Conservation (phyloP, 768 basidiomycete species). For the Leccinum uliginosum region DNA sequence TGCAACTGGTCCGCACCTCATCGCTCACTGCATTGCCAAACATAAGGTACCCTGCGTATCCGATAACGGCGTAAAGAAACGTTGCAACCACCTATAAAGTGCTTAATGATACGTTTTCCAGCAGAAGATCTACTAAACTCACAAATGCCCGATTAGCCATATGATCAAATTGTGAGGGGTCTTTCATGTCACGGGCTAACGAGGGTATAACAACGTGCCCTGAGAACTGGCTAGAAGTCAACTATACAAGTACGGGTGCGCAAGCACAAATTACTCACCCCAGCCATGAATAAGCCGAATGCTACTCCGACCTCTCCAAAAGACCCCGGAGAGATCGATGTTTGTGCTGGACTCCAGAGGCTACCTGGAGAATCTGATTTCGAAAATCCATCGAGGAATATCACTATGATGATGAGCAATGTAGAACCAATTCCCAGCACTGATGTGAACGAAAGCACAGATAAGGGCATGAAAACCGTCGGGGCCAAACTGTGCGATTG, state of each 20-base stretch:
- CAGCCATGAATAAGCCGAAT: slow-evolving; percentile 90
- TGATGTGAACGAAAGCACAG: slow-evolving; percentile 84
- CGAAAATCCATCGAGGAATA: slow-evolving; percentile 78
- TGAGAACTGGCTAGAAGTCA: slow-evolving; percentile 53
- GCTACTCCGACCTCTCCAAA: slow-evolving; percentile 65
- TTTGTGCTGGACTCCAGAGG: slow-evolving; percentile 70
- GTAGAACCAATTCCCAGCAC: slow-evolving; percentile 81
- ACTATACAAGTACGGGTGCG: background rate
- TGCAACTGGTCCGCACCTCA: slow-evolving; percentile 49
- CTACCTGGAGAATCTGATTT: slow-evolving; percentile 76
- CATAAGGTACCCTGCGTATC: slow-evolving; percentile 87
- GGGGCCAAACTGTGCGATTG: slow-evolving; percentile 63
- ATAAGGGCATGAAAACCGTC: slow-evolving; percentile 80
- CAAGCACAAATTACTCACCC: slow-evolving; percentile 43
- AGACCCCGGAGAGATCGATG: slow-evolving; percentile 51
- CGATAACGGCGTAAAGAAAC: slow-evolving; percentile 60
- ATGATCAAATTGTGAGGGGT: slow-evolving; percentile 72
- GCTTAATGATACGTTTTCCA: background rate
- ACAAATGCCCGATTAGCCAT: slow-evolving; percentile 90
- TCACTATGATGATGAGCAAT: slow-evolving; percentile 65
- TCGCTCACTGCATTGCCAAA: slow-evolving; percentile 77
- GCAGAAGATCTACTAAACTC: slow-evolving; percentile 25
- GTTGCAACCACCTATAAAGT: slow-evolving; percentile 54
- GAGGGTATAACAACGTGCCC: slow-evolving; percentile 93
- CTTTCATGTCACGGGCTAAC: slow-evolving; percentile 82